Conservation (phyloP, 2,329 filamentous ascomycete genomes). For the Diaporthe aspalathi region DNA sequence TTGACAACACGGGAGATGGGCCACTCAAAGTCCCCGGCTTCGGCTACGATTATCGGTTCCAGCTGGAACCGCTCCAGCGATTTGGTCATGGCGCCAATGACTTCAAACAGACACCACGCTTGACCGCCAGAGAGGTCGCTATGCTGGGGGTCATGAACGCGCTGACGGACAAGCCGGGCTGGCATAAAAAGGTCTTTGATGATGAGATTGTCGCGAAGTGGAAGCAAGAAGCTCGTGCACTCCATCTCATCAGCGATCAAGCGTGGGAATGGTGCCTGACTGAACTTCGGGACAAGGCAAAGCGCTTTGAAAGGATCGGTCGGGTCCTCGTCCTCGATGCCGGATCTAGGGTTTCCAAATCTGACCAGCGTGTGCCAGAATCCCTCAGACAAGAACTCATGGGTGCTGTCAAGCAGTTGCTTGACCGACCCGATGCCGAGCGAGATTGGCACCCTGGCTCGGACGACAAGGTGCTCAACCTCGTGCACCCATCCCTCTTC, state of each 20-base stretch:
- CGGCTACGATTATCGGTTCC: not conserved
- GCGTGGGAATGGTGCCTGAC: constrained; percentile 14
- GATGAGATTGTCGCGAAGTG: constrained; percentile 45
- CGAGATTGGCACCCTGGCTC: constrained; percentile 73
- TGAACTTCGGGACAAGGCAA: constrained; percentile 28
- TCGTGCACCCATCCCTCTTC: constrained; percentile 73
- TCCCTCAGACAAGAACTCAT: constrained; percentile 55
- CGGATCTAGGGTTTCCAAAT: constrained; percentile 56
- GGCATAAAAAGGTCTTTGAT: constrained; percentile 48
- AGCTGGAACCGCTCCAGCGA: not conserved
- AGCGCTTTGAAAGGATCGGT: constrained; percentile 37
- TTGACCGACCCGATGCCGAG: constrained; percentile 59
- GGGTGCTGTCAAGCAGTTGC: constrained; percentile 57
- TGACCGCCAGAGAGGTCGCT: constrained; percentile 20
- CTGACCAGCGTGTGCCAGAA: constrained; percentile 57
- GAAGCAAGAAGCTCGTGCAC: constrained; percentile 44
- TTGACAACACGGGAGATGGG: constrained; percentile 11
- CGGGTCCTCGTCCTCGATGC: constrained; percentile 36
- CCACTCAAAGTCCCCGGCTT: constrained; percentile 1
- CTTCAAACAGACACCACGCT: not conserved
- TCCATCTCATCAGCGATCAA: constrained; percentile 7
- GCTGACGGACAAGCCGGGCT: constrained; percentile 42
- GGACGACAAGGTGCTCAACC: constrained; percentile 66
- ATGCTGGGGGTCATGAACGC: constrained; percentile 28
- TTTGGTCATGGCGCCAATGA: not conserved